phyloP scores from a whole-genome alignment of 441 rosid genomes.

The Populus trichocarpa region DNA sequence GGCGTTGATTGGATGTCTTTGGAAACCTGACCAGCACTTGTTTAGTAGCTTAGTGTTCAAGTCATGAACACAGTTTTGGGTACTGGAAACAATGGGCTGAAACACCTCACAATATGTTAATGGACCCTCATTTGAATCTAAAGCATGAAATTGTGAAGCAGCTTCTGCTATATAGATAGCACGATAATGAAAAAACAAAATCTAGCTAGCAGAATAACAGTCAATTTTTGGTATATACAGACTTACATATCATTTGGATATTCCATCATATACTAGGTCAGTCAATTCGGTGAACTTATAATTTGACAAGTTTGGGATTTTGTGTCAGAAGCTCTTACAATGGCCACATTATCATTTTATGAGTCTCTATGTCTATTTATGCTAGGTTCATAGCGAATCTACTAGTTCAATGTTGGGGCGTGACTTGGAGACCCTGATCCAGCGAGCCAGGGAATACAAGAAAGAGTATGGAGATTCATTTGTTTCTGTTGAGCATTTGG shows the following conservation, averaged over 20 bases:
- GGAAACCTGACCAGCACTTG: neutral
- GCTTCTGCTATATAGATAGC: too few relatives aligned
- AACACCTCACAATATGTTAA: neutral
- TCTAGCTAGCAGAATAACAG: too few relatives aligned
- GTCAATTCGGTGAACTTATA: neutral
- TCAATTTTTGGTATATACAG: too few relatives aligned
- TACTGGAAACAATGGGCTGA: neutral
- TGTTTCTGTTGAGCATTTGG: slow-evolving; percentile 95
- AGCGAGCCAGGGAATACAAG: slow-evolving; percentile 82
- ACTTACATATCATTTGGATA: too few relatives aligned
- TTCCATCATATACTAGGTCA: neutral
- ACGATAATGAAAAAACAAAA: too few relatives aligned
- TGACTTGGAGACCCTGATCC: slow-evolving; percentile 83
- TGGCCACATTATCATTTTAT: slow-evolving; percentile 10
- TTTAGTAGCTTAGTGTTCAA: neutral
- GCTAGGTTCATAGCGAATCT: slow-evolving; percentile 81
- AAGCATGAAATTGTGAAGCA: neutral
- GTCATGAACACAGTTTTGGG: neutral
- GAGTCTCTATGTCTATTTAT: neutral
- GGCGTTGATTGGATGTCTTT: neutral
- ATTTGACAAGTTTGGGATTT: slow-evolving; percentile 5
- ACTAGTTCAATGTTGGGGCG: slow-evolving; percentile 97
- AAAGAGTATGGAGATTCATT: slow-evolving; percentile 88
- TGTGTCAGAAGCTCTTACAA: neutral
- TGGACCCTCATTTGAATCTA: neutral